Evolutionary conservation across 2,329 filamentous ascomycete species (phyloP), one percentile per base, ranked within the genome.

Genomic region (Monilinia fructicola): DNA sequence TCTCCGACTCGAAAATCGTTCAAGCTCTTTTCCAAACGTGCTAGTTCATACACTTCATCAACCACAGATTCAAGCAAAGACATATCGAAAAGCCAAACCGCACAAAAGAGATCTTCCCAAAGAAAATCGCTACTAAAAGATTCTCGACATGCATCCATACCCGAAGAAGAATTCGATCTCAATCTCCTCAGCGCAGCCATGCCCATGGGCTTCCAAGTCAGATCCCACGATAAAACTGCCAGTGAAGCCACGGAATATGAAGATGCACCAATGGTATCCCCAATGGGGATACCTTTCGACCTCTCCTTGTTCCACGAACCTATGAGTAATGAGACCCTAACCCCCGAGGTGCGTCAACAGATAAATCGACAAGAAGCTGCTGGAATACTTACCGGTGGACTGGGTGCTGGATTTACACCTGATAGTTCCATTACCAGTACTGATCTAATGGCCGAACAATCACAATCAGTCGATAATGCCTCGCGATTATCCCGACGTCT

Each of bases 331-430:
- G 69, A 59, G 10, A 38, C 28, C 1, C 18, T 60, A 4, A 74
- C 52, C 23, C 69, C 71, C 38, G 69, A 63, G 4, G 67, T 72
- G 56, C 61, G 72, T 42, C 61, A 65, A 42, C 72, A 74, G 60
- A 68, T 71, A n/a, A 70, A 73, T 59, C 66, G 67, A 54, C 69
- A 73, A 66, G 86, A 88, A 72, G 81, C 84, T 2, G 79, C 77
- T 10, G 85, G 85, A 2, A 79, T 78, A 46, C 76, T 88, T 35
- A 87, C 85, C 0, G 84, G 85, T n/a, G 86, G 86, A 0, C 71
- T 88, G 14, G 86, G 86, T 1, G 76, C 78, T 44, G 86, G 86
- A 2, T 82, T 84, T 69, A 79, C 75, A 35, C 79, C 84, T 0
- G 79, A 81, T 35, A 76, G 79, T 3, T 81, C 75, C 2, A 77